Conservation (phyloP, 2,329 filamentous ascomycete genomes). For the Calonectria crousiana region DNA sequence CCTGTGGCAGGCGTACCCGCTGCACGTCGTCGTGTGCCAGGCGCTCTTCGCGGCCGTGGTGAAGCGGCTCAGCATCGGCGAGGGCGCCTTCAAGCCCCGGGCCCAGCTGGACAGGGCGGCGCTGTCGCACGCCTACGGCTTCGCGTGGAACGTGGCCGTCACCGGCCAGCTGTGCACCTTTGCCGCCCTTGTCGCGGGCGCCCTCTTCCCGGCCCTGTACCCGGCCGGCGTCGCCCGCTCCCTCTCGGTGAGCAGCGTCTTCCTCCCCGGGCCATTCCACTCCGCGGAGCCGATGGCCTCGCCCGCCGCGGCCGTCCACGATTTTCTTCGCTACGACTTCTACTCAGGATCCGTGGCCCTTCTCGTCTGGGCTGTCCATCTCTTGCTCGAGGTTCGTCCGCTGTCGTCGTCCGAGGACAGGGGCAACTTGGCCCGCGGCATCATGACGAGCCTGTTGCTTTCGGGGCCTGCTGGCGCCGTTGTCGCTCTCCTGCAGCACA, state of each 20-base stretch:
- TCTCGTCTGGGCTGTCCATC: conserved; percentile 36
- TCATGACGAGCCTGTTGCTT: conserved; percentile 35
- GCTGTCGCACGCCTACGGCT: conserved; percentile 38
- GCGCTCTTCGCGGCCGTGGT: conserved; percentile 29
- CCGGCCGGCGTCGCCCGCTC: conserved; percentile 30
- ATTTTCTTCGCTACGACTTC: conserved; percentile 44
- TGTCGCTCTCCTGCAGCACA: conserved; percentile 42
- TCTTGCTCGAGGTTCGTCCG: conserved; percentile 31
- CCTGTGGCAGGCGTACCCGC: conserved; percentile 38
- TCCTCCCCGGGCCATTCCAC: conserved; percentile 37
- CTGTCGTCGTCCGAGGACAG: conserved; percentile 32
- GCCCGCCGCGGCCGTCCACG: conserved; percentile 31
- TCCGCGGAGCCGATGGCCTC: conserved; percentile 31
- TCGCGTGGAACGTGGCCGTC: conserved; percentile 43
- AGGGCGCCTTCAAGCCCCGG: conserved; percentile 31
- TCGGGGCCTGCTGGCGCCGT: conserved; percentile 40
- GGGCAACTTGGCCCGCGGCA: conserved; percentile 29
- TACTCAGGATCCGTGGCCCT: conserved; percentile 32
- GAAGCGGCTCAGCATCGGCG: conserved; percentile 39
- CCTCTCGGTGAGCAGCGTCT: conserved; percentile 30
- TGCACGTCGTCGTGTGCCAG: conserved; percentile 33
- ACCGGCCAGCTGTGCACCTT: conserved; percentile 38
- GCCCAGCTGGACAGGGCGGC: conserved; percentile 33
- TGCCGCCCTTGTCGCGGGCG: conserved; percentile 24
- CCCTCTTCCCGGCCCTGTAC: conserved; percentile 29